These are phyloP conservation scores for Pseudocercospora macadamiae DNA, from an alignment of 2,329 filamentous ascomycete genomes.

Conservation along the genomic window DNA sequence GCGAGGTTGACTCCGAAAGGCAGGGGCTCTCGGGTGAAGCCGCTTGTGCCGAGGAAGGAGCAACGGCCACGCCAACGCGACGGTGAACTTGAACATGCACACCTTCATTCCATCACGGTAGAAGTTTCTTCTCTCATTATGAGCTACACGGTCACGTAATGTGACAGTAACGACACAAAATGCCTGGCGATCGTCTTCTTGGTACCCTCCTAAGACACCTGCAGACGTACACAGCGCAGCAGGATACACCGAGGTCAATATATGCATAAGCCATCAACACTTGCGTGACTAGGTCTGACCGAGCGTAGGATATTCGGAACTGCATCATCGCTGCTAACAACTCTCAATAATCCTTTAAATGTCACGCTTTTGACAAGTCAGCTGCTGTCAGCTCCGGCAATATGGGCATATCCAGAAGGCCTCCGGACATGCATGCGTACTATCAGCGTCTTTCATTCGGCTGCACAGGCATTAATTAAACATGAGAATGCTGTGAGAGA, in stretches of 20 bases:
- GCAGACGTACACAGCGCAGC: conserved; percentile 59
- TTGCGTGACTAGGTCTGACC: conserved; percentile 18
- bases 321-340: conserved; percentile 68
- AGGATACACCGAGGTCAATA: conserved; percentile 62
- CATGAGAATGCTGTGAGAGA: conserved; percentile 45
- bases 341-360: conserved; percentile 74
- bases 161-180: conserved; percentile 39
- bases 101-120: too few species aligned
- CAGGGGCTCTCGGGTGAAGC: neutral
- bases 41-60: neutral
- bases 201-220: conserved; percentile 67
- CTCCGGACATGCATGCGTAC: conserved; percentile 66
- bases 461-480: conserved; percentile 59
- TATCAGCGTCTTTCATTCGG: conserved; percentile 72
- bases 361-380: conserved; percentile 73
- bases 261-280: neutral
- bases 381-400: conserved; percentile 69
- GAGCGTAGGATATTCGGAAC: conserved; percentile 59
- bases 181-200: conserved; percentile 69
- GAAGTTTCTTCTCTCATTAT: too few species aligned
- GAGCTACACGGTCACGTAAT: too few species aligned
- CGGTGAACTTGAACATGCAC: neutral
- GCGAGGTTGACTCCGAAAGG: neutral
- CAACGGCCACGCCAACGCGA: neutral
- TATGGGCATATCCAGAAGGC: conserved; percentile 68